Base-by-base conservation (phyloP, 805 yeast species). In the Blastobotrys chiropterorum region DNA sequence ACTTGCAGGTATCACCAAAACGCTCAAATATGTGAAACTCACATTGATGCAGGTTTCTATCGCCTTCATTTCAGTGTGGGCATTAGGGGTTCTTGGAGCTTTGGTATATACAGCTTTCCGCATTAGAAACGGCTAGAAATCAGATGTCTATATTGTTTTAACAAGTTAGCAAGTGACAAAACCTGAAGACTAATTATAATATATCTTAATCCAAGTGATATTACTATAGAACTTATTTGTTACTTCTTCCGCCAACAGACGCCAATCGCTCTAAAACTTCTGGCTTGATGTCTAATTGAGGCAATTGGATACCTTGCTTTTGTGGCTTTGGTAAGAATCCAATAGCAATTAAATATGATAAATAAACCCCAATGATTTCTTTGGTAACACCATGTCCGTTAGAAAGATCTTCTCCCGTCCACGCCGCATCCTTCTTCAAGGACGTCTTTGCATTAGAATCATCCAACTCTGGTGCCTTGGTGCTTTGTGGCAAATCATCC, bases 381-480 rank as follows among this genome's bases (percentile, higher is more conserved):
- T 69, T 66, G 52, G 80, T 80, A n/a, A 90, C 85, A 47, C 97
- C 97, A 48, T 72, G 76, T 7, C 97, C 97, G 0, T 68, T 67
- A 46, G 89, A 78, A 30, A 67, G 72, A 62, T 89, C 95, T 46
- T 69, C 75, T 13, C 86, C 88, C 0, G 89, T 77, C 80, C 82
- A 79, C 31, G 62, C 62, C 3, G 73, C 68, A 65, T 89, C 97
- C 21, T 68, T 73, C 53, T 70, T 72, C 65, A 94, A 78, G 0
- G 90, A 77, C n/a, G 67, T 66, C n/a, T 75, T 78, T 1, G 98
- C 87, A 66, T 94, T 90, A 3, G 75, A 49, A 60, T 95, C 99
- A 63, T 90, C 96, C 57, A 94, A 76, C 68, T 92, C 97, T 1
- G 99, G 98, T 8, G 99, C 98, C 69, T 83, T 86, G 31, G 98